Base-by-base conservation (phyloP, 1,284 basidiomycete species). In the Taiwanofungus camphoratus region DNA sequence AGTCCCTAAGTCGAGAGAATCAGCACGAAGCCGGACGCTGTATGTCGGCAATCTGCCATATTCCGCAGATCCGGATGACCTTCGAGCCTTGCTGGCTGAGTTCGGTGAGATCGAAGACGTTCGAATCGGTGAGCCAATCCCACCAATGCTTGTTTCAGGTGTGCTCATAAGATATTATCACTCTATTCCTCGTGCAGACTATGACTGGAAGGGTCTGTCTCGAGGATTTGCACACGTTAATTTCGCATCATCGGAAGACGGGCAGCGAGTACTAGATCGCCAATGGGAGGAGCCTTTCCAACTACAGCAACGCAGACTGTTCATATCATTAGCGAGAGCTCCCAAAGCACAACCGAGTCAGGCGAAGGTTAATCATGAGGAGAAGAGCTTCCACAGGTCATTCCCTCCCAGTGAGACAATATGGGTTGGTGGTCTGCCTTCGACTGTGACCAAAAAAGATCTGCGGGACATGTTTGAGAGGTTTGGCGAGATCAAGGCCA, bases 41-140 rank as follows among this genome's bases (percentile, higher is more conserved):
- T 50, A 37, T 22, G 29, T 50, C 12, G 39, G 45, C 30, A 50
- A 48, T 22, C 11, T 50, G 5, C 42, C 46, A 3, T 42, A 39
- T 23, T 16, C 12, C 13, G 36, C 36, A 20, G 40, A 19, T n/a
- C 33, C 15, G 15, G 30, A 48, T 8, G 42, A 50, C 9, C 7
- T 50, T 3, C 22, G 9, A 2, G 16, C 30, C 3, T 34, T 43
- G 15, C 32, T 44, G 13, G 35, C 16, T n/a, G 19, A 19, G 5
- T 39, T 15, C 22, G 34, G 26, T 18, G 12, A 11, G 3, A 29
- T 41, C 16, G 34, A 30, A 22, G 26, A 22, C 12, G 23, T 44
- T 5, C 20, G 37, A 7, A 18, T 50, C 18, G 38, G 48, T 50
- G 33, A 34, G 36, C 22, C 13, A 8, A 4, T 5, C 31, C 24